A percentile compares a stretch with the other conserved stretches of the same genome.
phyloP scores from a whole-genome alignment of 805 yeast species.

The Candida chauliodis region DNA sequence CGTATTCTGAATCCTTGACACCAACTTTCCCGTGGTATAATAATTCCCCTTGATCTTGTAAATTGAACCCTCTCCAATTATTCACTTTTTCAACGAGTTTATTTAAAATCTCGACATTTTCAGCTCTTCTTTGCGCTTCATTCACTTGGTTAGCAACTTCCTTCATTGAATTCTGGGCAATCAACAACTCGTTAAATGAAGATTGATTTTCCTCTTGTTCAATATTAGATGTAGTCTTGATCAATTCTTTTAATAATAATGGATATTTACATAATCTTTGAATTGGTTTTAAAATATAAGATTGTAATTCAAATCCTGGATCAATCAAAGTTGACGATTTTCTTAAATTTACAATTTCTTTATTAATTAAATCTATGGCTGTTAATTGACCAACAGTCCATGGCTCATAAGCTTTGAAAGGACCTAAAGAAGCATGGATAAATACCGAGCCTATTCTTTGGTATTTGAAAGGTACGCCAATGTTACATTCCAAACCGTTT shows the following conservation, averaged over 20 bases:
- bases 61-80: slow-evolving; percentile 90
- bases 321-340: slow-evolving; percentile 61
- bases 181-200: slow-evolving; percentile 59
- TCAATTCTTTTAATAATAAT: slow-evolving; percentile 67
- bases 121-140: slow-evolving; percentile 90
- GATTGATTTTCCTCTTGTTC: slow-evolving; percentile 12
- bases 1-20: slow-evolving; percentile 65
- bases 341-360: slow-evolving; percentile 55
- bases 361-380: slow-evolving; percentile 75
- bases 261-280: slow-evolving; percentile 97
- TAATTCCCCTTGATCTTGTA: slow-evolving; percentile 79
- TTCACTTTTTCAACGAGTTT: slow-evolving; percentile 70
- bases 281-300: slow-evolving; percentile 87
- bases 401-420: slow-evolving; percentile 86
- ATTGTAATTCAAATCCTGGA: slow-evolving; percentile 85
- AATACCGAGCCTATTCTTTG: slow-evolving; percentile 90
- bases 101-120: slow-evolving; percentile 69
- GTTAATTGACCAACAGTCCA: slow-evolving; percentile 90
- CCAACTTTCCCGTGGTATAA: slow-evolving; percentile 69
- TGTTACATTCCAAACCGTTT: slow-evolving; percentile 85
- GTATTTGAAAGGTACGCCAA: slow-evolving; percentile 63
- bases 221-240: slow-evolving; percentile 45
- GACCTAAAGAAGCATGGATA: slow-evolving; percentile 72
- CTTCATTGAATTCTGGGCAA: slow-evolving; percentile 71
- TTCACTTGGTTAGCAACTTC: slow-evolving; percentile 85